Base-by-base conservation (phyloP, 768 basidiomycete genomes). In the Rhodotorula graminis region DNA sequence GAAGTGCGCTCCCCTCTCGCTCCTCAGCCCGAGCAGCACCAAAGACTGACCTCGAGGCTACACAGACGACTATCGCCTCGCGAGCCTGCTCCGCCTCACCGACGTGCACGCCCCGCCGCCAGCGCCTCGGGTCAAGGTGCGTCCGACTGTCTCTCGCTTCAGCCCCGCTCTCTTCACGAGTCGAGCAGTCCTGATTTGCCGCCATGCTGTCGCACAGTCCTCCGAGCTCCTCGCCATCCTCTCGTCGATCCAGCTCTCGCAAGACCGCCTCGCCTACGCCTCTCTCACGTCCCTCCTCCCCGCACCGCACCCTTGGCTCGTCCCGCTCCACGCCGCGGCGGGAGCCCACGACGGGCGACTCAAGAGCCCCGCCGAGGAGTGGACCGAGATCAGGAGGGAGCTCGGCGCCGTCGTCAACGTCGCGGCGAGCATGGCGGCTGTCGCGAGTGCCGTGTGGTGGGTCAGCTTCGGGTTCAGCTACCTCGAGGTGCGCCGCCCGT, bases 371-470 rank as follows among this genome's bases (percentile, higher is more conserved):
- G 69, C 65, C 1, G 66, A 77, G 25, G 78, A 79, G 58, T 79
- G 78, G 78, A 56, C 63, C 25, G 65, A 76, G 47, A 76, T 76
- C 21, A 57, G 67, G 62, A 53, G 69, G 23, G 73, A 79, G 55
- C 37, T 79, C 19, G 62, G 75, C 33, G 78, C 78, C 37, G 72
- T 79, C 57, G 55, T 72, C 29, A 79, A 79, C 49, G 76, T 79
- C 8, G 53, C 64, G 0, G 75, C 73, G 49, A 77, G 75, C 57
- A 76, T 78, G 76, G 49, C 49, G 11, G 77, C 76, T 2, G 77
- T 79, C 9, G 73, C 58, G 21, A 76, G 72, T 2, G 73, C 65
- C 2, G 69, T 76, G 9, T 77, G 73, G 75, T 79, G 74, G 69
- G 77, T 77, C 7, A 66, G 73, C 18, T 76, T 76, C 3, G 74